Conservation (phyloP, 208 protist species). For the Acanthamoeba royreba region DNA sequence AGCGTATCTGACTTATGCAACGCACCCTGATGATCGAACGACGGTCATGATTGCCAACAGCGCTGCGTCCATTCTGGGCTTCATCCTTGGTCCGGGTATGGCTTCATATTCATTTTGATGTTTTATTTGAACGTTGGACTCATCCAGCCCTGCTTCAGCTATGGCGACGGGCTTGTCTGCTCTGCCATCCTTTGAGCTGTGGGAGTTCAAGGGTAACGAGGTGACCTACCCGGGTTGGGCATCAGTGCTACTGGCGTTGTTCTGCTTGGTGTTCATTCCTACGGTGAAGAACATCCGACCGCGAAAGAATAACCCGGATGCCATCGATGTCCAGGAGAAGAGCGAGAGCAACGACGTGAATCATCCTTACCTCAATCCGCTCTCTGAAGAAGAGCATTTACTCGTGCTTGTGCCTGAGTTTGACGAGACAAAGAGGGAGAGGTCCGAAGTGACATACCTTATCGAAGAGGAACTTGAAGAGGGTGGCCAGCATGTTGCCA, state of each 20-base stretch:
- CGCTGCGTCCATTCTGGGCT: slow-evolving; percentile 17
- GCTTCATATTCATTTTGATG: too few species aligned
- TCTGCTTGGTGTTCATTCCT: slow-evolving; percentile 32
- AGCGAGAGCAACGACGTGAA: too few species aligned
- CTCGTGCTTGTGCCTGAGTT: too few species aligned
- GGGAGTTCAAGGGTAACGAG: neutral
- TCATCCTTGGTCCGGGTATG: slow-evolving; percentile 50
- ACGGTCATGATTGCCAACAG: slow-evolving; percentile 50
- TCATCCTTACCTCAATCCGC: too few species aligned
- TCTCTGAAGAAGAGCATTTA: too few species aligned
- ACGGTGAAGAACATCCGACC: slow-evolving; percentile 17
- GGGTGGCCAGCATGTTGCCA: too few species aligned
- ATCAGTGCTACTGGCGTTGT: slow-evolving; percentile 13
- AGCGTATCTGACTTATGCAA: slow-evolving; percentile 43
- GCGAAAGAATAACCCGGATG: too few species aligned
- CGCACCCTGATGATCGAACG: slow-evolving; percentile 19
- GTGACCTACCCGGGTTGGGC: slow-evolving; percentile 32
- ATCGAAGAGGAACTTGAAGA: too few species aligned
- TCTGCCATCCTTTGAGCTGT: slow-evolving; percentile 7
- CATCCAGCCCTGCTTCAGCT: neutral
- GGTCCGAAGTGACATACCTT: too few species aligned
- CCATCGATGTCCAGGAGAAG: too few species aligned
- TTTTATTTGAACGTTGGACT: neutral
- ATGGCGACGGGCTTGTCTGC: slow-evolving; percentile 12
- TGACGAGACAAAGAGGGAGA: too few species aligned